phyloP scores from a whole-genome alignment of 2,329 filamentous ascomycete genomes.

The Stagonosporopsis chrysanthemi region DNA sequence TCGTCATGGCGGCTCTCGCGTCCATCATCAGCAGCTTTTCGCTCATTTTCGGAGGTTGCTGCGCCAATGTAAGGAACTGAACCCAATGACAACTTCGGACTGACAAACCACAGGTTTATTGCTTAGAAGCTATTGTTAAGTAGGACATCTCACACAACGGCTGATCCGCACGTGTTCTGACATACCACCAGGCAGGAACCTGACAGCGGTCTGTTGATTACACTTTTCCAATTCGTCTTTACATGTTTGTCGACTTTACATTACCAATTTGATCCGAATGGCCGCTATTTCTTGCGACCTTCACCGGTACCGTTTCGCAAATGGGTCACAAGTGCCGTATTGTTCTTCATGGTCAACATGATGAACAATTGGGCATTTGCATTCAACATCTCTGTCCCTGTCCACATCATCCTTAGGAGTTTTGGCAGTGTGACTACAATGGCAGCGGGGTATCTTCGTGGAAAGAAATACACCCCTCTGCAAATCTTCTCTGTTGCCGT shows the following conservation, averaged over 20 bases:
- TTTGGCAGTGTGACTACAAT: conserved; percentile 97
- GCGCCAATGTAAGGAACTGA: conserved; percentile 75
- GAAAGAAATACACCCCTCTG: conserved; percentile 80
- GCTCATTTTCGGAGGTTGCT: conserved; percentile 95
- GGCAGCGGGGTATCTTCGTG: conserved; percentile 84
- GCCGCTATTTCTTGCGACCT: conserved; percentile 75
- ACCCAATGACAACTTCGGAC: neutral
- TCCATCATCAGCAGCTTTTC: conserved; percentile 67
- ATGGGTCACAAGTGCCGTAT: conserved; percentile 86
- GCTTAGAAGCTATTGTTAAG: conserved; percentile 94
- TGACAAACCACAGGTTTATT: conserved; percentile 74
- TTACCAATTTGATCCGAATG: conserved; percentile 58
- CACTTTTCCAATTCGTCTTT: conserved; percentile 60
- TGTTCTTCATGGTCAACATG: conserved; percentile 94
- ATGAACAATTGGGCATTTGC: conserved; percentile 98
- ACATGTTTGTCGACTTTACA: conserved; percentile 68
- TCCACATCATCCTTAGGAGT: conserved; percentile 95
- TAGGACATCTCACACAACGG: conserved; percentile 57
- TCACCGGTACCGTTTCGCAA: conserved; percentile 83
- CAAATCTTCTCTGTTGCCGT: conserved; percentile 84
- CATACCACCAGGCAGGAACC: conserved; percentile 72
- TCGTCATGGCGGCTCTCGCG: conserved; percentile 45
- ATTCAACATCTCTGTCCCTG: conserved; percentile 93
- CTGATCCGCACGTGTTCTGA: conserved; percentile 19
- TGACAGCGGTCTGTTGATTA: conserved; percentile 76